Percentiles rank a stretch among this genome's conserved stretches.
Evolutionary conservation across 306 rosid genomes (phyloP).

Genomic region (Dalbergia cultrata): DNA sequence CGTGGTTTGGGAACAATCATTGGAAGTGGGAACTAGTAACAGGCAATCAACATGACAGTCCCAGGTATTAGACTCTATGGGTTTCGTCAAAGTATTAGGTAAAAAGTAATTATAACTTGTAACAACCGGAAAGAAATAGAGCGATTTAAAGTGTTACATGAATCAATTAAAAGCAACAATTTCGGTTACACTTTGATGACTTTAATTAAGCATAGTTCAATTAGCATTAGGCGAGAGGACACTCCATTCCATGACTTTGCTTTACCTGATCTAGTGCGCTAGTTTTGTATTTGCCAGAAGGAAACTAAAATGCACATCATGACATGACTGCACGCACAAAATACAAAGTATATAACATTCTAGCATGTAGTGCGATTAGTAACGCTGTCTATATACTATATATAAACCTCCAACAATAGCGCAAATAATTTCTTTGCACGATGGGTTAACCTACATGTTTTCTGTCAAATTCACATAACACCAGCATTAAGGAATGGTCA

Average conservation of each 20-base stretch:
- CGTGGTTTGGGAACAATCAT: conserved; percentile 6
- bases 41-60: not conserved
- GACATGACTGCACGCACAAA: not conserved
- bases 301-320: not conserved
- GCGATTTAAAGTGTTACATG: not conserved
- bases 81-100: conserved; percentile 37
- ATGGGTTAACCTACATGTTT: not conserved
- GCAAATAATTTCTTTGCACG: not conserved
- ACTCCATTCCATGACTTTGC: not conserved
- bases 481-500: not conserved
- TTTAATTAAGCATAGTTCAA: not conserved
- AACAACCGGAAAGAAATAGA: conserved; percentile 26
- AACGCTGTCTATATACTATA: too few species aligned
- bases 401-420: not conserved
- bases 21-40: not conserved
- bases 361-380: not conserved
- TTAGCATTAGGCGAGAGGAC: not conserved
- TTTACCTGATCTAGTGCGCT: not conserved
- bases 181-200: conserved; percentile 5
- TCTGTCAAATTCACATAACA: not conserved
- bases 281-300: not conserved
- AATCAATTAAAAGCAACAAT: not conserved
- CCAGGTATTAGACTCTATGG: not conserved
- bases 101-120: conserved; percentile 26
- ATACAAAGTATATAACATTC: not conserved